These are phyloP conservation scores for Trypanosoma boissoni DNA, from an alignment of 208 protist genomes.

Conservation along the genomic window DNA sequence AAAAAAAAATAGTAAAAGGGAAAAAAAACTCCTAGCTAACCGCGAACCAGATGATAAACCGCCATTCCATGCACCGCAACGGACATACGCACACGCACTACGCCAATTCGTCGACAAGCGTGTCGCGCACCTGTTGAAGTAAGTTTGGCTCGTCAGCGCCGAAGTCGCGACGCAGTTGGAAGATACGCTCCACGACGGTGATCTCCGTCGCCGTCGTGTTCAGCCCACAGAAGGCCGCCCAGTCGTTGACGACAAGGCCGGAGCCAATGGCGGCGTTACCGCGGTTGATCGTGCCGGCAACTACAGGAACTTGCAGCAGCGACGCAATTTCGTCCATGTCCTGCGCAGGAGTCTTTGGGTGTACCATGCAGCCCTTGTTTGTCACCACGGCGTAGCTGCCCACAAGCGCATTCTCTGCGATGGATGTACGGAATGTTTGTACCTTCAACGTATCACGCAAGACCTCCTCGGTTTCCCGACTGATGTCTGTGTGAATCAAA, in stretches of 20 bases:
- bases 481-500: constrained; percentile 99
- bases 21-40: constrained; percentile 11
- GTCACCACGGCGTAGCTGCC: constrained; percentile 97
- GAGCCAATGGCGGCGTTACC: constrained; percentile 94
- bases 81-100: constrained; percentile 30
- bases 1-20: no score
- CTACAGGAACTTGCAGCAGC: constrained; percentile 98
- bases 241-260: constrained; percentile 99
- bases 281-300: constrained; percentile 99
- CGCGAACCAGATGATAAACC: no score
- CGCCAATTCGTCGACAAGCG: constrained; percentile 84
- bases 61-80: no score
- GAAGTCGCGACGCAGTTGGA: constrained; percentile 93
- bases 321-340: constrained; percentile 99
- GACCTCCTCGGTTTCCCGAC: constrained; percentile 99
- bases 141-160: constrained; percentile 62
- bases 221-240: constrained; percentile 97
- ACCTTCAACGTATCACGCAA: constrained; percentile 98
- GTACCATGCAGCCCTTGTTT: constrained; percentile 98
- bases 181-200: constrained; percentile 98
- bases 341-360: constrained; percentile 94
- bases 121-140: constrained; percentile 84
- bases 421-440: constrained; percentile 98
- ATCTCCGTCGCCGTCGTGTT: constrained; percentile 99
- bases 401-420: constrained; percentile 98